Evolutionary conservation across 73 alveolate genomes (phyloP), one percentile per base, ranked within the genome.

Genomic region (Tetrahymena malaccensis): DNA sequence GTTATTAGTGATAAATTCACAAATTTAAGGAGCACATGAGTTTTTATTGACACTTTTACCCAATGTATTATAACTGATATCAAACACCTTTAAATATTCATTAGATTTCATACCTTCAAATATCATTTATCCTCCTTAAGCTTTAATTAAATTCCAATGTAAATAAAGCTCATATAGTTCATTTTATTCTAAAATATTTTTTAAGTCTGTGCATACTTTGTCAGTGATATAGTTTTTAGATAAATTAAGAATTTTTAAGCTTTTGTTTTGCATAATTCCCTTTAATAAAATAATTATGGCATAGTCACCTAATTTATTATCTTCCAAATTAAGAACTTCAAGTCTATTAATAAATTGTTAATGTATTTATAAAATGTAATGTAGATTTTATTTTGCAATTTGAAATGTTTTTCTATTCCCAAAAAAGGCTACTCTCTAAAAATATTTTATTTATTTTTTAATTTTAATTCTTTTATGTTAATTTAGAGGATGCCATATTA

Each of bases 101-200:
- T 96, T 96, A 34, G 96, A 94, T 33, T 94, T 94, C 94, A 96
- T 34, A 0, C 96, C 98, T n/a, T 95, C 95, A 96, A 94, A 96
- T 35, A 96, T 94, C 31, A 40, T 21, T 34, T 93, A 85, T 16
- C 97, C 98, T 37, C 97, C 98, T 43, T 94, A 43, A 5, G 95
- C 97, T 40, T 96, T 94, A 17, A 96, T 85, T 37, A 85, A 43
- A 93, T 96, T 96, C 97, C 98, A 96, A 93, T 95, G 97, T 13
- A 96, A 43, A 95, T 96, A 96, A 21, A 96, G 85, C 58, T 95
- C 58, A 25, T 44, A 94, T 37, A 95, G 43, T 35, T 95, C 85
- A 95, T 89, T 93, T 17, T 55, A 44, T 85, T 95, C 35, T 31
- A 89, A 37, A 7, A 95, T 95, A 10, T 35, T 40, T 85, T 89